Percentiles rank a stretch among this genome's conserved stretches.
These are phyloP conservation scores for Albizia julibrissin DNA, from an alignment of 306 rosid genomes.

Conservation along the genomic window DNA sequence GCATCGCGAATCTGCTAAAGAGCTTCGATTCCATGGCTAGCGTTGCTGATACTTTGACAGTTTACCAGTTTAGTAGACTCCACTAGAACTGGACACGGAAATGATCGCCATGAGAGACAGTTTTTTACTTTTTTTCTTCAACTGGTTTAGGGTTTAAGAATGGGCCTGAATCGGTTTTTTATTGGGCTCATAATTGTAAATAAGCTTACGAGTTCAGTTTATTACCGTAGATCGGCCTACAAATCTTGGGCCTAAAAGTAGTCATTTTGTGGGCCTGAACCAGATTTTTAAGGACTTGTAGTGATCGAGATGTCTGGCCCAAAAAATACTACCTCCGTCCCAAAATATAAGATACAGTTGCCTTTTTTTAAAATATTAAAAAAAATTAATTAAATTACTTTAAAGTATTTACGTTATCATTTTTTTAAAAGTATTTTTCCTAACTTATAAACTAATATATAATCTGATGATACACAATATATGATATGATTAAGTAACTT, in stretches of 20 bases:
- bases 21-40: conserved; percentile 54
- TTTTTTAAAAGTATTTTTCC: too few species aligned
- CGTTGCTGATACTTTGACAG: not conserved
- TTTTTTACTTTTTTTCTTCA: too few species aligned
- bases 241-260: not conserved
- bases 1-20: conserved; percentile 40
- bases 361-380: too few species aligned
- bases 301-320: not conserved
- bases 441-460: too few species aligned
- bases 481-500: too few species aligned
- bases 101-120: not conserved
- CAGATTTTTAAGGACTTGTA: not conserved
- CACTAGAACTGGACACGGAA: not conserved
- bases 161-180: conserved; percentile 1
- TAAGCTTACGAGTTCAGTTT: not conserved
- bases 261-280: not conserved
- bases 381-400: too few species aligned
- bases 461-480: too few species aligned
- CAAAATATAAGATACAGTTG: too few species aligned
- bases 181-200: not conserved
- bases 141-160: not conserved
- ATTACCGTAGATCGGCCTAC: not conserved
- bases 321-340: too few species aligned
- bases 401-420: too few species aligned
- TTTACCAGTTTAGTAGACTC: not conserved